Percentiles rank a stretch among this genome's conserved stretches.
Conservation (phyloP, 148 eudicot species). For the Chenopodium album region DNA sequence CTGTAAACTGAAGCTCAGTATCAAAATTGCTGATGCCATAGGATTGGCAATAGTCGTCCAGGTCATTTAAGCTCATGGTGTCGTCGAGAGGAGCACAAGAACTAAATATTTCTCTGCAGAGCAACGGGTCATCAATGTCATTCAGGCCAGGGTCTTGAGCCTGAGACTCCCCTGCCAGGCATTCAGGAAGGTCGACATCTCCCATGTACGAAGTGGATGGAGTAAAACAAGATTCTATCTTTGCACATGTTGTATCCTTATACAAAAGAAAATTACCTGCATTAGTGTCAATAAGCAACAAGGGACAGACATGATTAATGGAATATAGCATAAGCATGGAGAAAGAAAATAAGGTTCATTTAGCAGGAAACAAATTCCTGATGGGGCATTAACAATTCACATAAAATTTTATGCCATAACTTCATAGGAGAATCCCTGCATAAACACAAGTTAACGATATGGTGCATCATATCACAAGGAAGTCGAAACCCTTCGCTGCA, state of each 20-base stretch:
- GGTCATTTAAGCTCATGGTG: slow-evolving; percentile 29
- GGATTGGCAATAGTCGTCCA: slow-evolving; percentile 18
- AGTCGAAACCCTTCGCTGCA: background rate
- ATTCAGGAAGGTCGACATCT: slow-evolving; percentile 21
- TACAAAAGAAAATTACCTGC: background rate
- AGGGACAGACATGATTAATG: background rate
- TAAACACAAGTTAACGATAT: too few species aligned
- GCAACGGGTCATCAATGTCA: slow-evolving; percentile 36
- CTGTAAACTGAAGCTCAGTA: slow-evolving; percentile 60
- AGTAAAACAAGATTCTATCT: slow-evolving; percentile 21
- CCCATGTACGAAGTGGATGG: slow-evolving; percentile 30
- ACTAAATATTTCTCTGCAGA: slow-evolving; percentile 50
- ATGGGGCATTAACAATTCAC: background rate
- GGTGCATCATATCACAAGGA: background rate
- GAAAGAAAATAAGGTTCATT: too few species aligned
- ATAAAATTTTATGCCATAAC: too few species aligned
- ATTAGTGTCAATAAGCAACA: background rate
- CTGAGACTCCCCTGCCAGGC: slow-evolving; percentile 58
- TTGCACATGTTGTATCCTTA: slow-evolving; percentile 41
- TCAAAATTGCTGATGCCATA: slow-evolving; percentile 43
- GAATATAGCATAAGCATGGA: too few species aligned
- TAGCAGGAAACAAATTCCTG: background rate
- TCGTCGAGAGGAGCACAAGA: slow-evolving; percentile 34
- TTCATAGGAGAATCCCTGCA: too few species aligned
- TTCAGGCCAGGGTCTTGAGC: slow-evolving; percentile 32